Base-by-base conservation (phyloP, 495 filamentous ascomycete genomes). In the Cercophora newfieldiana region DNA sequence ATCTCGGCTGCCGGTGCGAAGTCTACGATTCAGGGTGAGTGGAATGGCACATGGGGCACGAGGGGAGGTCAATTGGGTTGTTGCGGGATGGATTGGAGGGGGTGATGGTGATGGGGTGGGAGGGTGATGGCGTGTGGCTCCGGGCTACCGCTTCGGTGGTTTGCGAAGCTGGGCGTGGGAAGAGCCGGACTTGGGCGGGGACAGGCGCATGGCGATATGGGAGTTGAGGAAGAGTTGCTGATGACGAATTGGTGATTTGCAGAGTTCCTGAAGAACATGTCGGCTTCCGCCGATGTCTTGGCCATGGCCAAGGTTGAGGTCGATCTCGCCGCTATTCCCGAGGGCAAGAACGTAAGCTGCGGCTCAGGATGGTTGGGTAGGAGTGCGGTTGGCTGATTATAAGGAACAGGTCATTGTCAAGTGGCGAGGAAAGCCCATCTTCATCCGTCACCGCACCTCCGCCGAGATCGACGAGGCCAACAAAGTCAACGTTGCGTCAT, bases 181-280 rank as follows among this genome's bases (percentile, higher is more conserved):
- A 19, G 30, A 22, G 25, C 16, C 14, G 59, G 63, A 44, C 10
- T 44, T 44, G 37, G 37, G 37, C 37, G 37, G 37, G 37, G 12
- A 44, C 37, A 44, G 18, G 37, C 10, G n/a, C n/a, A n/a, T n/a
- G 37, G 10, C 30, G 3, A 44, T 44, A n/a, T n/a, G n/a, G 37
- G 10, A 2, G 3, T 44, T 44, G 37, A 16, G 37, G 37, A 44
- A 44, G 2, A 37, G 24, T 16, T 49, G 31, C 28, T 44, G 64
- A 70, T 72, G 65, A 73, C 61, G n/a, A 30, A 51, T 49, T 7
- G 28, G 22, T 69, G 60, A 28, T 24, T 49, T 57, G 31, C 79
- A 97, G 95, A 98, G 82, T 98, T 99, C 89, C 85, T 99, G 49
- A 93, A 96, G 83, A 98, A 96, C 86, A 97, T 99, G 96, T 93